Evolutionary conservation across 768 basidiomycete species (phyloP).

Genomic region (Leccinum longicurvipes): DNA sequence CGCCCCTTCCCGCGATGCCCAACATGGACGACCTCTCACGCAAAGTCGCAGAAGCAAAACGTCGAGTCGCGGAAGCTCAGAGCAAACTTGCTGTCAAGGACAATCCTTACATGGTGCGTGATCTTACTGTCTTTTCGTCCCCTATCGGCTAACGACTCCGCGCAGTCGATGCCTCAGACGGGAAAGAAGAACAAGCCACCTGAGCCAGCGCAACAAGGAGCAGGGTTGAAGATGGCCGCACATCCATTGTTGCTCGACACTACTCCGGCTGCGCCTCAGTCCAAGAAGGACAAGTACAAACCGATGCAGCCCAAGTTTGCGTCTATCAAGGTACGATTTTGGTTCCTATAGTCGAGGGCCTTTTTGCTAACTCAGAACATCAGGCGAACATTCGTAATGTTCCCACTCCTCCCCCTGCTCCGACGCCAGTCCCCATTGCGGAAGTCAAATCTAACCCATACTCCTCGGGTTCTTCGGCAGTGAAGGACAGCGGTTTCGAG

Average conservation of each 20-base stretch:
- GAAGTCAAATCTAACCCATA: slow-evolving; percentile 73
- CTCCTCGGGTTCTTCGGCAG: slow-evolving; percentile 43
- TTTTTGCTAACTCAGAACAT: background rate
- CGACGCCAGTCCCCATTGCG: slow-evolving; percentile 35
- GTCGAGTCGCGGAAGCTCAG: slow-evolving; percentile 79
- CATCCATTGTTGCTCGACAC: slow-evolving; percentile 81
- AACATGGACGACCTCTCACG: slow-evolving; percentile 63
- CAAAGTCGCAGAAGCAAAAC: slow-evolving; percentile 81
- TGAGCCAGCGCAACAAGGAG: slow-evolving; percentile 72
- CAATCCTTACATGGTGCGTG: slow-evolving; percentile 85
- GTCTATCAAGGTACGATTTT: slow-evolving; percentile 69
- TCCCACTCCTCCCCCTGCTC: slow-evolving; percentile 54
- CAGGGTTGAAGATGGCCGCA: slow-evolving; percentile 86
- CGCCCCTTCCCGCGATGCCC: slow-evolving; percentile 40
- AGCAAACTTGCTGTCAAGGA: slow-evolving; percentile 71
- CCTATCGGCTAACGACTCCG: background rate
- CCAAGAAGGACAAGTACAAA: slow-evolving; percentile 90
- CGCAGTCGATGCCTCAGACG: slow-evolving; percentile 51
- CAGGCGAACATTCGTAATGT: slow-evolving; percentile 77
- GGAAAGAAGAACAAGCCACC: slow-evolving; percentile 53
- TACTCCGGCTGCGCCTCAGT: slow-evolving; percentile 50
- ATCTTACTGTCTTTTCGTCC: background rate
- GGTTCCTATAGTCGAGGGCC: background rate
- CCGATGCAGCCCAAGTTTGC: slow-evolving; percentile 99
- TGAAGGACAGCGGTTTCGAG: slow-evolving; percentile 65